These are phyloP conservation scores for Tulasnella calospora DNA, from an alignment of 768 basidiomycete genomes.

Conservation along the genomic window DNA sequence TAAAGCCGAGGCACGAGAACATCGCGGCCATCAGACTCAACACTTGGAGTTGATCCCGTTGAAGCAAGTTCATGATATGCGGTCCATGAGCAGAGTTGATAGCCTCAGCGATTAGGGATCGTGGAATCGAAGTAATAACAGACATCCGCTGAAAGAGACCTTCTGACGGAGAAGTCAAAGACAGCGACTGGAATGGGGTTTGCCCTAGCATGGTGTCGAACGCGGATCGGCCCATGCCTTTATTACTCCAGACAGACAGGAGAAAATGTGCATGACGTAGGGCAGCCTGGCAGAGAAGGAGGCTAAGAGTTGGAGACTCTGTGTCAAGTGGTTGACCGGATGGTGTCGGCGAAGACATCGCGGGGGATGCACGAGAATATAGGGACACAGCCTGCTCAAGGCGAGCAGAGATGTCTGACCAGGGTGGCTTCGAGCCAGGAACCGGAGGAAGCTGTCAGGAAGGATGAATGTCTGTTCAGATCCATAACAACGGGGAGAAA, in stretches of 20 bases:
- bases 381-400: constrained; percentile 56
- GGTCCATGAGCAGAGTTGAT: constrained; percentile 79
- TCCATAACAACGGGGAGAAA: constrained; percentile 24
- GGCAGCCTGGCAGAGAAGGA: constrained; percentile 61
- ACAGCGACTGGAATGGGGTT: constrained; percentile 52
- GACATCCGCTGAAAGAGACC: constrained; percentile 61
- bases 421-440: constrained; percentile 57
- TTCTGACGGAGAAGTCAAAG: constrained; percentile 36
- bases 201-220: constrained; percentile 70
- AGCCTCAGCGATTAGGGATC: constrained; percentile 58
- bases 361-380: constrained; percentile 56
- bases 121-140: constrained; percentile 61
- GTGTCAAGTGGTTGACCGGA: constrained; percentile 38
- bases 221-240: constrained; percentile 79
- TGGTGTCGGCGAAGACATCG: constrained; percentile 31
- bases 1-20: constrained; percentile 76
- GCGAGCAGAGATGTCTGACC: constrained; percentile 71
- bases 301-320: constrained; percentile 58
- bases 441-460: constrained; percentile 50
- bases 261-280: constrained; percentile 70
- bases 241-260: constrained; percentile 76
- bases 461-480: background rate
- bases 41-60: constrained; percentile 66
- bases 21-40: constrained; percentile 67
- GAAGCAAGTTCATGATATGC: constrained; percentile 75